Evolutionary conservation across 2,329 filamentous ascomycete species (phyloP), one percentile per base, ranked within the genome.

Genomic region (Microcera coccophila): DNA sequence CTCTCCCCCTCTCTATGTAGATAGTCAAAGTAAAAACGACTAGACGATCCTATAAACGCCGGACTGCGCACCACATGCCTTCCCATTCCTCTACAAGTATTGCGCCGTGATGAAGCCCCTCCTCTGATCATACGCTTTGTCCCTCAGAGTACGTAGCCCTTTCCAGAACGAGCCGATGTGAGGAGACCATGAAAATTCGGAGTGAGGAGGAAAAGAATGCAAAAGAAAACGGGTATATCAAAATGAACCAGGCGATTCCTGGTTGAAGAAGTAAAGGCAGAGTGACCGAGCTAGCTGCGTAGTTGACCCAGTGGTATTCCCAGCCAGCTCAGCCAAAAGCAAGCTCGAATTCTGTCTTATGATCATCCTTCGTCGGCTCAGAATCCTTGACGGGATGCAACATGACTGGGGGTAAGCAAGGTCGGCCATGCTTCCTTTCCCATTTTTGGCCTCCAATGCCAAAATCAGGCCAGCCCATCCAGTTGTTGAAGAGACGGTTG

Each of bases 321-420:
- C 21, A 16, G 19, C 9, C 33, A 17, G 5, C 31, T 68, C 54
- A 71, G 34, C 68, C 68, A 42, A 64, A 67, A 17, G 59, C 54
- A 17, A 71, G 57, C 16, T 67, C 61, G 34, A 69, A 71, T 11
- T 58, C 59, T 4, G 66, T 63, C 50, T 58, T 52, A 46, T 69
- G 62, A 32, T 71, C 73, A 14, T 67, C 64, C 42, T 67, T 62
- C 3, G 76, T 80, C 26, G 72, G 70, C 47, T 70, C 67, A 2
- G 79, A 72, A 50, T 81, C 72, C 62, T 82, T 81, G 61, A 82
- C 70, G 3, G 78, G 78, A 48, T 81, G 78, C 34, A 83, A 62
- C 50, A 82, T 65, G 53, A 82, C 73, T 2, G 76, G 71, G 5
- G 79, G 79, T 32, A 83, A 61, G 55, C 79, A 82, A 8, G 75